These are phyloP conservation scores for Orbilia quercus DNA, from an alignment of 2,329 filamentous ascomycete species.

Conservation along the genomic window DNA sequence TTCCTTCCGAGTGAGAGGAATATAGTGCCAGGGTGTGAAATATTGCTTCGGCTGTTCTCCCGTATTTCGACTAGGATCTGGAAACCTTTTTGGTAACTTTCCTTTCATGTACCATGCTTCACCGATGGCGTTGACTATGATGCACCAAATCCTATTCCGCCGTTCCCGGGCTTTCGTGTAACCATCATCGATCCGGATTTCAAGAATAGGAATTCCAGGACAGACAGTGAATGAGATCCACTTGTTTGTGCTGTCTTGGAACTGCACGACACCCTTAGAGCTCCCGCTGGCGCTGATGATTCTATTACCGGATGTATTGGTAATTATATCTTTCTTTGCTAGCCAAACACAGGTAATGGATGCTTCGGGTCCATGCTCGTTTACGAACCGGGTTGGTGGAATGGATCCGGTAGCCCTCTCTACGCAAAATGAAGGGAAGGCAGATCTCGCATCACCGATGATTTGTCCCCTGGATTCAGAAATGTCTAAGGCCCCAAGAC, in stretches of 20 bases:
- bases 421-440: constrained; percentile 75
- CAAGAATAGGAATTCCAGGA: constrained; percentile 90
- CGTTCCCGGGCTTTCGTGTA: constrained; percentile 78
- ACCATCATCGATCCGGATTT: constrained; percentile 83
- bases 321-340: constrained; percentile 70
- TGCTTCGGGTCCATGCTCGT: constrained; percentile 75
- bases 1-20: constrained; percentile 31
- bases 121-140: constrained; percentile 90
- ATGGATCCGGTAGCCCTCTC: constrained; percentile 65
- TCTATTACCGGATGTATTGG: constrained; percentile 39
- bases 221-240: constrained; percentile 62
- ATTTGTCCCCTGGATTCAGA: constrained; percentile 47
- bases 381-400: constrained; percentile 77
- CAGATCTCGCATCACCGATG: constrained; percentile 78
- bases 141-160: constrained; percentile 83
- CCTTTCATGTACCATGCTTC: constrained; percentile 81
- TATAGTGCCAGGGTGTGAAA: constrained; percentile 43
- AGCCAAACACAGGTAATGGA: constrained; percentile 87
- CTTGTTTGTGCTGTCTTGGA: constrained; percentile 35
- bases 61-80: constrained; percentile 27
- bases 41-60: constrained; percentile 24
- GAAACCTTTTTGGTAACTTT: constrained; percentile 30
- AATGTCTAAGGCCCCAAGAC: constrained; percentile 44
- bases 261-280: constrained; percentile 52
- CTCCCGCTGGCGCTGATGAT: constrained; percentile 52